Evolutionary conservation across 495 filamentous ascomycete species (phyloP).

Genomic region (Pseudomonodictys pantanalensis): DNA sequence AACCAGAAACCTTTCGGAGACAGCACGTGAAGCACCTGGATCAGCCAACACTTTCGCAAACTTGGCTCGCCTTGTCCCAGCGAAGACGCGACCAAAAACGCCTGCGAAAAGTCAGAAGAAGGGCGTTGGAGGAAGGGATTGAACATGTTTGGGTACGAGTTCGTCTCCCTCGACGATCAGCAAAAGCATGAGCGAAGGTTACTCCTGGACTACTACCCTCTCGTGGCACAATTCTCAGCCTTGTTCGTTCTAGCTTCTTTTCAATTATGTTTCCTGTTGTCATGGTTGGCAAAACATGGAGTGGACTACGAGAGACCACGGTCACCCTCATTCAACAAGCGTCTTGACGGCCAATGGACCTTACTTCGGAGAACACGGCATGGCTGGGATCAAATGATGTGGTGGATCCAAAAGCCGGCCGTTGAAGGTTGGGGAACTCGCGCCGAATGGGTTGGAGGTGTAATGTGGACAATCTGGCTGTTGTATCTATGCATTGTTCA

Average conservation of each 20-base stretch:
- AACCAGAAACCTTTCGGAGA: no score
- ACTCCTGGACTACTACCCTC: slow-evolving; percentile 35
- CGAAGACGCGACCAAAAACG: no score
- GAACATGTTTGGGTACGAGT: slow-evolving; percentile 40
- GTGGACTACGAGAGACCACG: slow-evolving; percentile 30
- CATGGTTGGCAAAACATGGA: slow-evolving; percentile 18
- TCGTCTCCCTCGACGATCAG: slow-evolving; percentile 32
- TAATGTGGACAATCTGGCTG: slow-evolving; percentile 37
- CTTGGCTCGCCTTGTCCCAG: no score
- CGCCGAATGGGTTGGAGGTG: slow-evolving; percentile 35
- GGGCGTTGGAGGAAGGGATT: no score
- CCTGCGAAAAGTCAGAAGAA: no score
- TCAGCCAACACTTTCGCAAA: no score
- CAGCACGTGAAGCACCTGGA: no score
- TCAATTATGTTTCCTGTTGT: slow-evolving; percentile 26
- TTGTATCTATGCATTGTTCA: slow-evolving; percentile 39
- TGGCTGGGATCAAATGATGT: slow-evolving; percentile 10
- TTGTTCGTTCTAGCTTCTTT: slow-evolving; percentile 32
- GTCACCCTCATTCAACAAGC: slow-evolving; percentile 33
- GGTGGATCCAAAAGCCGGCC: slow-evolving; percentile 38
- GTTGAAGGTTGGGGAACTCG: slow-evolving; percentile 34
- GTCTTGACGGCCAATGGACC: background rate
- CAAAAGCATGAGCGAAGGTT: slow-evolving; percentile 34
- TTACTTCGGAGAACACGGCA: slow-evolving; percentile 8
- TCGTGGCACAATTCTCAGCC: slow-evolving; percentile 35